phyloP scores from a whole-genome alignment of 225 moss, liverwort and hornwort species.

The Rhytidiadelphus loreus region DNA sequence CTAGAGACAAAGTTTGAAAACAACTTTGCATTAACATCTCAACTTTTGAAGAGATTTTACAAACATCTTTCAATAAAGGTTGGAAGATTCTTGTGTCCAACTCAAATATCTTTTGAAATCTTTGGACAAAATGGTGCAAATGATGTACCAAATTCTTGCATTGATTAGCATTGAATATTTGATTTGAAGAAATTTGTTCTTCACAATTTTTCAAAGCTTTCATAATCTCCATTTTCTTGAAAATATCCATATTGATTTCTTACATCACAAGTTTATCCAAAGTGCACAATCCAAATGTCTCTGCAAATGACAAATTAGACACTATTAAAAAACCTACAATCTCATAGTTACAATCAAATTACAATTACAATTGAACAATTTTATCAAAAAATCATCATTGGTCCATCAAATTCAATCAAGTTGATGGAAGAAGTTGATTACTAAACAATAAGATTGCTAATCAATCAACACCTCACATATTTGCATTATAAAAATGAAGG shows the following conservation, averaged over 20 bases:
- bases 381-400: background rate
- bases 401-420: background rate
- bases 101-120: background rate
- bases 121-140: background rate
- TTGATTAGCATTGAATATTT: background rate
- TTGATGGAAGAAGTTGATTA: background rate
- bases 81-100: background rate
- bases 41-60: background rate
- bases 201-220: background rate
- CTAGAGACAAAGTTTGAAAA: background rate
- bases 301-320: background rate
- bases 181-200: fast-evolving
- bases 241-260: background rate
- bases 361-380: background rate
- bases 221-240: background rate
- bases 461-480: background rate
- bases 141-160: background rate
- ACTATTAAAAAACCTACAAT: background rate
- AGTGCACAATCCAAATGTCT: fast-evolving
- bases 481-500: background rate
- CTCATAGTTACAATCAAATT: background rate
- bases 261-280: background rate
- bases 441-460: background rate
- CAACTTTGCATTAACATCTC: background rate
- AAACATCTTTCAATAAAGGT: background rate